phyloP scores from a whole-genome alignment of 139 green algal species.

The Chlamydomonas applanata region DNA sequence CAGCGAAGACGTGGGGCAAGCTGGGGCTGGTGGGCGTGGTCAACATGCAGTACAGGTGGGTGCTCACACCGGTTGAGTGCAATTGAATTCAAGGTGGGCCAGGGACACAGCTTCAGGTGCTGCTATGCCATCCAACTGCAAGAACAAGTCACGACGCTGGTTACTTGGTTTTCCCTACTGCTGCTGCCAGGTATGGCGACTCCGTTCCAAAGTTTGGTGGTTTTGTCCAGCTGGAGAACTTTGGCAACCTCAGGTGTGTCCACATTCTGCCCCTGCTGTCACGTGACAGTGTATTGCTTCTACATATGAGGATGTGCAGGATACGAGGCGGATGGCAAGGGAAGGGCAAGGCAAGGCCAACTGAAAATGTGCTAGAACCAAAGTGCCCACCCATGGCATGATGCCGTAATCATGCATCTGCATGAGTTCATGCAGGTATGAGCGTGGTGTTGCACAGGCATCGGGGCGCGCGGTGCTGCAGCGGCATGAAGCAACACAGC shows the following conservation, averaged over 20 bases:
- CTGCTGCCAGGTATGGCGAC: constrained; percentile 7
- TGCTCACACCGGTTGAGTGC: too few relatives aligned
- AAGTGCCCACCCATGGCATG: too few relatives aligned
- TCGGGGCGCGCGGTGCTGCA: constrained; percentile 65
- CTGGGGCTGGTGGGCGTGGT: constrained; percentile 14
- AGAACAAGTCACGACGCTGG: too few relatives aligned
- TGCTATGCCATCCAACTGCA: too few relatives aligned
- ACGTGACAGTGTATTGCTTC: neutral
- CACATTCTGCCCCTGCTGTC: neutral
- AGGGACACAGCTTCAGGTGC: too few relatives aligned
- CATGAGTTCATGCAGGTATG: constrained; percentile 41
- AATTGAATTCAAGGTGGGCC: too few relatives aligned
- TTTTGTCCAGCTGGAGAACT: constrained; percentile 62
- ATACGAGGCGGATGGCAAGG: too few relatives aligned
- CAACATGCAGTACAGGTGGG: constrained; percentile 10
- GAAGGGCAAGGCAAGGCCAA: too few relatives aligned
- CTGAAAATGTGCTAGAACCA: too few relatives aligned
- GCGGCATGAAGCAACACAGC: constrained; percentile 65
- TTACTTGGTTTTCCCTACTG: neutral
- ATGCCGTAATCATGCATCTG: too few relatives aligned
- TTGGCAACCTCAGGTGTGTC: constrained; percentile 47
- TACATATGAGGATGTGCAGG: too few relatives aligned
- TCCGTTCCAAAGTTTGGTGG: constrained; percentile 32
- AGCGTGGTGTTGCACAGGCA: constrained; percentile 25
- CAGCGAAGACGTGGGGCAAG: constrained; percentile 16